phyloP scores from a whole-genome alignment of 2,329 filamentous ascomycete species.

The Cladorrhinum sp. region DNA sequence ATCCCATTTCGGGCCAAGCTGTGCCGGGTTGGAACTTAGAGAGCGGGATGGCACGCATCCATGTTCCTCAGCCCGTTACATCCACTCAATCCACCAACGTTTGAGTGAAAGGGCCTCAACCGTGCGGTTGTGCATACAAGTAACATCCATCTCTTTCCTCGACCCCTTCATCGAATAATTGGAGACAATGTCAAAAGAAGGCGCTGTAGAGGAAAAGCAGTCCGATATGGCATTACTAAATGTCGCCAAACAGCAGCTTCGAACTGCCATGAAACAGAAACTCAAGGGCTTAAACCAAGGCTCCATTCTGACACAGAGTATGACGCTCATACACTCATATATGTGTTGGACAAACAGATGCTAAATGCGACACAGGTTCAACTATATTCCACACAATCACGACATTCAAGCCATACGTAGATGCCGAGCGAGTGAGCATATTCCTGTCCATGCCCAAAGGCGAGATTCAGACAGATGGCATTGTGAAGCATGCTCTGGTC shows the following conservation, averaged over 20 bases:
- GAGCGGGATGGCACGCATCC: not conserved
- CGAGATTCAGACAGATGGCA: slow-evolving; percentile 79
- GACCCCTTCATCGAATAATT: not conserved
- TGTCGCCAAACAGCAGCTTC: slow-evolving; percentile 72
- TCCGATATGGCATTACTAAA: slow-evolving; percentile 54
- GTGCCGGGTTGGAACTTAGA: not conserved
- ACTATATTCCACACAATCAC: slow-evolving; percentile 63
- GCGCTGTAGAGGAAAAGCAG: slow-evolving; percentile 2
- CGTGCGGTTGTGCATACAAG: too few species aligned
- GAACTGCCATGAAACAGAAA: slow-evolving; percentile 64
- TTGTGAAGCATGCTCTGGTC: slow-evolving; percentile 76
- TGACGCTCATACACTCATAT: slow-evolving; percentile 28
- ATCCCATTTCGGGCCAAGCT: not conserved
- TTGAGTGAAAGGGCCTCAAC: not conserved
- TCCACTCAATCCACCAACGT: not conserved
- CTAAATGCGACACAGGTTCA: slow-evolving; percentile 50
- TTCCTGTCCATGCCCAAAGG: slow-evolving; percentile 90
- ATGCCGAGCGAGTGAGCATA: slow-evolving; percentile 73
- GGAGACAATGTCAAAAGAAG: slow-evolving; percentile 13
- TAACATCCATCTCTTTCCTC: not conserved
- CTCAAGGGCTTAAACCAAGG: slow-evolving; percentile 62
- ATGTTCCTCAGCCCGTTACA: not conserved
- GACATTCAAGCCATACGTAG: slow-evolving; percentile 68
- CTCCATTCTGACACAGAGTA: slow-evolving; percentile 68
- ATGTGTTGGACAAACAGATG: slow-evolving; percentile 1